Percentiles rank a stretch among this genome's conserved stretches.
Conservation (phyloP, 2,329 filamentous ascomycete species). For the Aspergillus spinulosporus region DNA sequence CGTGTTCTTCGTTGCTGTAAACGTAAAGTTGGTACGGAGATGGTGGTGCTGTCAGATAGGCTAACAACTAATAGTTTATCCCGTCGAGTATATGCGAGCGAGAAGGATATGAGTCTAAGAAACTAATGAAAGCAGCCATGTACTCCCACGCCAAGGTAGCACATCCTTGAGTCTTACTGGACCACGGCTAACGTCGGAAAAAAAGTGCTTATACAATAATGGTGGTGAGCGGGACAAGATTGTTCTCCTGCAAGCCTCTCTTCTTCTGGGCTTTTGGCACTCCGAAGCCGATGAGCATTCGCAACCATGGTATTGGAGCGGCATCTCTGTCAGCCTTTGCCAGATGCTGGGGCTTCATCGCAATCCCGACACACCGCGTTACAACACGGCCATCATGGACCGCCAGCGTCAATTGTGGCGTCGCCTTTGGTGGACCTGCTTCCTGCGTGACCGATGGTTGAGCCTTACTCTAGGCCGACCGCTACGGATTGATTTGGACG, state of each 20-base stretch:
- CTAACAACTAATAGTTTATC: slow-evolving; percentile 27
- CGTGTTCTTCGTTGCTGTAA: slow-evolving; percentile 40
- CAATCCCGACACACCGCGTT: slow-evolving; percentile 20
- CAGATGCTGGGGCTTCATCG: slow-evolving; percentile 49
- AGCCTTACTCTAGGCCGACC: slow-evolving; percentile 43
- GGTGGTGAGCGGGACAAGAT: slow-evolving; percentile 44
- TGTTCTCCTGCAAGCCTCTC: slow-evolving; percentile 44
- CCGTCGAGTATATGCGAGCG: slow-evolving; percentile 24
- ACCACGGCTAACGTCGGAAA: background rate
- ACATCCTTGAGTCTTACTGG: slow-evolving; percentile 20
- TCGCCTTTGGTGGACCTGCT: slow-evolving; percentile 45
- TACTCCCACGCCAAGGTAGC: slow-evolving; percentile 40
- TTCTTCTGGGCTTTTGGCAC: slow-evolving; percentile 48
- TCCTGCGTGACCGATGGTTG: slow-evolving; percentile 45
- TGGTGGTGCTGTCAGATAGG: too few relatives aligned
- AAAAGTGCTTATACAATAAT: slow-evolving; percentile 30
- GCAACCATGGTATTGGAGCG: slow-evolving; percentile 50
- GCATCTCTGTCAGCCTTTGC: slow-evolving; percentile 45
- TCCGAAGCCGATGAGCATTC: slow-evolving; percentile 44
- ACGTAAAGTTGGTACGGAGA: slow-evolving; percentile 23
- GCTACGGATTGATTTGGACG: slow-evolving; percentile 40
- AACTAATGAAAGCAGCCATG: slow-evolving; percentile 40
- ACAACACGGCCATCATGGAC: slow-evolving; percentile 23
- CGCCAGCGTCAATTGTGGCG: slow-evolving; percentile 36
- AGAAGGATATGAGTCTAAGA: slow-evolving; percentile 36